A percentile compares a stretch with the other conserved stretches of the same genome.
These are phyloP conservation scores for Tolypocladium amazonense DNA, from an alignment of 2,329 filamentous ascomycete species.

Conservation along the genomic window DNA sequence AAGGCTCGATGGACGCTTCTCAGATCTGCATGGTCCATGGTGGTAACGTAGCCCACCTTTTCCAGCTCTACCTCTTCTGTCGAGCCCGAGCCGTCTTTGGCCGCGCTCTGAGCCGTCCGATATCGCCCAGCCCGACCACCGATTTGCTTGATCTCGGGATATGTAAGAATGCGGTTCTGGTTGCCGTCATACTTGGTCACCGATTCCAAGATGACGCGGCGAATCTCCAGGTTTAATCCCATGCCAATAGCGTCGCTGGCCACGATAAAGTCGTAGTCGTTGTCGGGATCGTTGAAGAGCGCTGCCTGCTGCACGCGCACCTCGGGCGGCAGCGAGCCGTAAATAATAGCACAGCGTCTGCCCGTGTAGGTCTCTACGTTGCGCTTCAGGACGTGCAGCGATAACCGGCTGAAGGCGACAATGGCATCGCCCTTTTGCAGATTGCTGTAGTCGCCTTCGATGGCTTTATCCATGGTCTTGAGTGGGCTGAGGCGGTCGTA, in stretches of 20 bases:
- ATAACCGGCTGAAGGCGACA: slow-evolving; percentile 74
- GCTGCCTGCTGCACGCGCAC: slow-evolving; percentile 84
- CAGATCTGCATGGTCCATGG: slow-evolving; percentile 63
- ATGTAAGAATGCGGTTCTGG: slow-evolving; percentile 44
- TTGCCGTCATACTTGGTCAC: slow-evolving; percentile 60
- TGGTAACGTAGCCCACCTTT: slow-evolving; percentile 67
- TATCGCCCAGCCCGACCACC: slow-evolving; percentile 85
- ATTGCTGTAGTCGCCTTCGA: slow-evolving; percentile 52
- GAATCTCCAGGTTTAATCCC: slow-evolving; percentile 89
- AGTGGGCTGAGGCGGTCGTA: slow-evolving; percentile 80
- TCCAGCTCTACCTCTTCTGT: slow-evolving; percentile 12
- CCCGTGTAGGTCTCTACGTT: slow-evolving; percentile 69
- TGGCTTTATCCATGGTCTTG: slow-evolving; percentile 49
- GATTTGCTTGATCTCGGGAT: slow-evolving; percentile 88
- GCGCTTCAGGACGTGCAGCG: slow-evolving; percentile 69
- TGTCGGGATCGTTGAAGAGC: slow-evolving; percentile 89
- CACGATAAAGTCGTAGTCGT: slow-evolving; percentile 89
- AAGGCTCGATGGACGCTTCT: slow-evolving; percentile 52
- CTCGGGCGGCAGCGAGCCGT: slow-evolving; percentile 84
- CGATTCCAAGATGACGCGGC: slow-evolving; percentile 79
- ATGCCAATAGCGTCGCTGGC: slow-evolving; percentile 96
- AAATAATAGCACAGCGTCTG: slow-evolving; percentile 80
- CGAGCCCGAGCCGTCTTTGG: slow-evolving; percentile 3
- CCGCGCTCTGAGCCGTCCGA: slow-evolving; percentile 44
- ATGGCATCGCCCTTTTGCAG: slow-evolving; percentile 85